phyloP scores from a whole-genome alignment of 2,329 filamentous ascomycete species.

The Chaetothyriales sp. region DNA sequence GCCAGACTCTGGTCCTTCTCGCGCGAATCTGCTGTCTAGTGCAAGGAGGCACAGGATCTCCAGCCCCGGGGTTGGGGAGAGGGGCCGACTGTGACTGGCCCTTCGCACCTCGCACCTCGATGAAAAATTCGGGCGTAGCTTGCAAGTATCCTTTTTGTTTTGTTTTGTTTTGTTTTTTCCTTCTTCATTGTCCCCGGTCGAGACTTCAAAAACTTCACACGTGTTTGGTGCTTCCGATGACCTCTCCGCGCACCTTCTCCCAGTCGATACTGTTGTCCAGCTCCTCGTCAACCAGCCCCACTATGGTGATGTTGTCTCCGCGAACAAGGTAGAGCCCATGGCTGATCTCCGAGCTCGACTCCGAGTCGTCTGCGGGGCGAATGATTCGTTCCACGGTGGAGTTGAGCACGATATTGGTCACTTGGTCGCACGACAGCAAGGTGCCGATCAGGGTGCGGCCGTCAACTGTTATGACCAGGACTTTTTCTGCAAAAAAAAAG shows the following conservation, averaged over 20 bases:
- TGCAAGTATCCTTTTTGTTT: not conserved
- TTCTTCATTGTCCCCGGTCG: no score
- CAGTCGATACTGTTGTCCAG: constrained; percentile 86
- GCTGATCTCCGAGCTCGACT: constrained; percentile 63
- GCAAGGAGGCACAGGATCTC: no score
- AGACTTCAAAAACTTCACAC: no score
- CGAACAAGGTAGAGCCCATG: constrained; percentile 83
- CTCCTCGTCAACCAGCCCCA: constrained; percentile 77
- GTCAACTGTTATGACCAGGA: constrained; percentile 81
- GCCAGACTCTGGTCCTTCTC: not conserved
- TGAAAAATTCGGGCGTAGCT: no score
- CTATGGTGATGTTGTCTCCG: constrained; percentile 84
- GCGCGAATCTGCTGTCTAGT: not conserved
- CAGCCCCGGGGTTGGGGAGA: no score
- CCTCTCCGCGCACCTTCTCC: constrained; percentile 49
- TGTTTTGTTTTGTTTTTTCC: no score
- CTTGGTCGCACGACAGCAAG: constrained; percentile 73
- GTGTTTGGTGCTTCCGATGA: constrained; percentile 17
- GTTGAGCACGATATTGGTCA: constrained; percentile 79
- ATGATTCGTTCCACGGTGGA: constrained; percentile 82
- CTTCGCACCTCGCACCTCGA: no score
- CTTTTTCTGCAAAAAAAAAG: constrained; percentile 51
- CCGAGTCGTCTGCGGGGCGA: constrained; percentile 64
- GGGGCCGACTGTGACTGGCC: no score
- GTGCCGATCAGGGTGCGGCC: constrained; percentile 73